Evolutionary conservation across 345 rosid species (phyloP).

Genomic region (Kernera saxatilis): DNA sequence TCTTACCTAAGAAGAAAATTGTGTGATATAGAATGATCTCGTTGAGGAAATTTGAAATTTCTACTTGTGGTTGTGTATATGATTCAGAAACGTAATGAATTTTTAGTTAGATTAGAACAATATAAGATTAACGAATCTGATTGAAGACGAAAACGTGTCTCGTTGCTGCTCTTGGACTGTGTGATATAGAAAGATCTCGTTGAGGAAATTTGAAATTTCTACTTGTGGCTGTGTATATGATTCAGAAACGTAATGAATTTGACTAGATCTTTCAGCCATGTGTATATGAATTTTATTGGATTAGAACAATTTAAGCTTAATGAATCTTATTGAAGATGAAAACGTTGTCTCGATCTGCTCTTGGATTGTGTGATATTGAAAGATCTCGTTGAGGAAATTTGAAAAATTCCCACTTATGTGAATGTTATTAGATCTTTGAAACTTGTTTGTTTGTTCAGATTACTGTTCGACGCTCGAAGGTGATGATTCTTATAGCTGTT

Average conservation of each 20-base stretch:
- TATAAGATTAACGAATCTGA: too few relatives aligned
- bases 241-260: too few relatives aligned
- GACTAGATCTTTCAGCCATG: too few relatives aligned
- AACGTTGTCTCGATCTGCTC: too few relatives aligned
- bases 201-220: neutral
- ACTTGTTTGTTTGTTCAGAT: constrained; percentile 36
- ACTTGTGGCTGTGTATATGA: neutral
- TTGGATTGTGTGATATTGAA: neutral
- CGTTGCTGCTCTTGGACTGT: too few relatives aligned
- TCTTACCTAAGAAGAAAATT: neutral
- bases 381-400: neutral
- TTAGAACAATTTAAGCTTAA: too few relatives aligned
- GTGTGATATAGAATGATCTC: neutral
- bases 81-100: too few relatives aligned
- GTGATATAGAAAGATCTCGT: neutral
- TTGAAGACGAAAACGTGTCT: too few relatives aligned
- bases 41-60: neutral
- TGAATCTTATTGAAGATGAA: too few relatives aligned
- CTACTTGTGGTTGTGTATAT: too few relatives aligned
- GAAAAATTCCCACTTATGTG: neutral
- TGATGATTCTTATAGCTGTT: constrained; percentile 70
- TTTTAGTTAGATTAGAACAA: too few relatives aligned
- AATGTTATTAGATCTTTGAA: neutral
- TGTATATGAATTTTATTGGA: too few relatives aligned
- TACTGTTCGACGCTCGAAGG: constrained; percentile 85